Base-by-base conservation (phyloP, 2,329 filamentous ascomycete species). In the Didymellaceae sp. region DNA sequence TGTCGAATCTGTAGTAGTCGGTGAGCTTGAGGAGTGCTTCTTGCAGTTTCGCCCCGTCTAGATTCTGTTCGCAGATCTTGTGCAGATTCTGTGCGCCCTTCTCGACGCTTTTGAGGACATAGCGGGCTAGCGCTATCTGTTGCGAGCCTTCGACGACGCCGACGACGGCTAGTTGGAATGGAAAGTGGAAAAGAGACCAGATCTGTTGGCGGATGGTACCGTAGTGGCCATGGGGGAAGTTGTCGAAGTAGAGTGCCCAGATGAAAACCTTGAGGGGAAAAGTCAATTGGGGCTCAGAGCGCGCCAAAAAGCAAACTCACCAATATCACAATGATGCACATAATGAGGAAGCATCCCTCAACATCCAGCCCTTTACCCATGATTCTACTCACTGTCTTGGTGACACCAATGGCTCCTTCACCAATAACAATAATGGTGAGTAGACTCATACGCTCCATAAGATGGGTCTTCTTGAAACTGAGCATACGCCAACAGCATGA, bases 401-500 rank as follows among this genome's bases (percentile, higher is more conserved):
- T 80, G 21, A 87, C 74, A n/a, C 82, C 80, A 30, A 87, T 85
- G 13, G 86, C 81, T 41, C 84, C 84, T 61, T 88, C 85, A 11
- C 86, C 85, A 50, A 88, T 80, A 47, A 88, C 84, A 53, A 88
- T 86, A 38, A 87, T 75, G 0, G 85, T 88, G 46, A 88, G 74
- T 2, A 87, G 75, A 10, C 80, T 81, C 78, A 88, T 81, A 8
- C 86, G 79, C 61, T 85, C 82, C 61, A 85, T 84, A 45, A 88
- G 67, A 63, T 87, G 83, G 0, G 83, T 87, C 47, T 81, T 76
- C 52, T 83, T 80, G 62, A 88, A 85, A 45, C 82, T 83, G 33
- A 87, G 75, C 40, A 82, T 79, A 3, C 79, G 75, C 66, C 78
- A 86, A 18, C 76, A 69, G 39, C 78, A 80, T 8, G 85, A 85